Evolutionary conservation across 2,329 filamentous ascomycete species (phyloP), one percentile per base, ranked within the genome.

Genomic region (Emmonsia crescens): DNA sequence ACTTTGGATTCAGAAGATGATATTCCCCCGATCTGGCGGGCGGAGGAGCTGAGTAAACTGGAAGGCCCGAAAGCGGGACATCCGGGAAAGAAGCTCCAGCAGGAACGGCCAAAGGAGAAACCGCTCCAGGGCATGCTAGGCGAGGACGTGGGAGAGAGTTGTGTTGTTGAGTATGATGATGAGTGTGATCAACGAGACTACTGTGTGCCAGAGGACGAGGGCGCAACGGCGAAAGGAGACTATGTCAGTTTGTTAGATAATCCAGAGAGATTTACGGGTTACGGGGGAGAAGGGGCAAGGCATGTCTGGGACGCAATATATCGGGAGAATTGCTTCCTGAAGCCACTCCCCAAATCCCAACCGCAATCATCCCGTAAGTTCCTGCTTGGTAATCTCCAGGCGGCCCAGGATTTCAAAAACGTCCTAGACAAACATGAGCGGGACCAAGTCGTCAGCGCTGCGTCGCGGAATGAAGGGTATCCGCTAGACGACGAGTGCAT

Each of bases 241-340:
- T 99, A 99, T 73, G 94, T 99, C 69, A 96, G 90, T 75, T 80
- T 99, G 67, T 81, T 95, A 57, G 88, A 91, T 73, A 99, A 99
- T 71, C 93, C 93, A 0, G 93, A 99, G 73, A 84, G 92, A 63
- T 99, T 96, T 75, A 99, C 94, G 0, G 94, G 94, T 57, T 99
- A 97, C 72, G 83, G 87, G 8, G 94, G 94, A 60, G 83, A 87
- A 63, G 89, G 92, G 21, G 85, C 93, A 48, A 85, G 87, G 71
- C 91, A 95, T 77, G 90, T 99, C 19, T 99, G 94, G 94, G 88
- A 96, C 72, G 89, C 94, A 61, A 91, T 99, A 63, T 99, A 99
- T 76, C 84, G 91, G 59, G 94, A 99, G 75, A 99, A 99, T 75
- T 99, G 94, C 78, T 99, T 99, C 79, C 78, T 83, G 64, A 83